Conservation (phyloP, 768 basidiomycete species). For the Psilocybe tampanensis region DNA sequence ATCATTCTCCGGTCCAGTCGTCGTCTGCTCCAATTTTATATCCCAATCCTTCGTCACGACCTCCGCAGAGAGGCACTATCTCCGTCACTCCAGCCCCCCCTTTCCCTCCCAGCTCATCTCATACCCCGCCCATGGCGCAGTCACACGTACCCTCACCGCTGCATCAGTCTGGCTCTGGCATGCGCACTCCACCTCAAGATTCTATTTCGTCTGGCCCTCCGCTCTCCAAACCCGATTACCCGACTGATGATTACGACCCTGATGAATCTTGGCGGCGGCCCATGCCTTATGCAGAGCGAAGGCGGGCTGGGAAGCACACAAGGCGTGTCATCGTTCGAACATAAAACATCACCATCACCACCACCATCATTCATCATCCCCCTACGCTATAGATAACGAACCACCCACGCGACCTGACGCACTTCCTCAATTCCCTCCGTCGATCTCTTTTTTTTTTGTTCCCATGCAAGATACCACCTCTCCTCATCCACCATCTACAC, state of each 20-base stretch:
- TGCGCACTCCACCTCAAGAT: constrained; percentile 53
- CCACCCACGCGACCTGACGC: constrained; percentile 7
- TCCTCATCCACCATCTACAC: neutral
- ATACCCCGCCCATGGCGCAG: constrained; percentile 28
- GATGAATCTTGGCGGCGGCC: constrained; percentile 77
- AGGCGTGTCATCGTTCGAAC: constrained; percentile 66
- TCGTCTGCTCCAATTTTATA: constrained; percentile 33
- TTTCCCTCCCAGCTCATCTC: constrained; percentile 35
- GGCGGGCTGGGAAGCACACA: constrained; percentile 82
- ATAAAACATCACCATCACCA: constrained; percentile 25
- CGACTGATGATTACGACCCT: constrained; percentile 54
- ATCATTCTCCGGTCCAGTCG: constrained; percentile 37
- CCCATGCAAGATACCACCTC: constrained; percentile 4
- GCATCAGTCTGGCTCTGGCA: constrained; percentile 34
- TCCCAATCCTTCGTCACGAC: constrained; percentile 38
- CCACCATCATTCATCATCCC: constrained; percentile 14
- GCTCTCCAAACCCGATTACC: constrained; percentile 37
- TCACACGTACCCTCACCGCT: constrained; percentile 30
- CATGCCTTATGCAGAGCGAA: constrained; percentile 72
- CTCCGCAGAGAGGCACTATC: constrained; percentile 32
- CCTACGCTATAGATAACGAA: constrained; percentile 8
- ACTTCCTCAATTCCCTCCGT: neutral
- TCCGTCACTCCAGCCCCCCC: constrained; percentile 36
- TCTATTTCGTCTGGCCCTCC: constrained; percentile 33
- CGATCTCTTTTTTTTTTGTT: constrained; percentile 3